Evolutionary conservation across 2,329 filamentous ascomycete genomes (phyloP).

Genomic region (Tolypocladium cylindrosporum): DNA sequence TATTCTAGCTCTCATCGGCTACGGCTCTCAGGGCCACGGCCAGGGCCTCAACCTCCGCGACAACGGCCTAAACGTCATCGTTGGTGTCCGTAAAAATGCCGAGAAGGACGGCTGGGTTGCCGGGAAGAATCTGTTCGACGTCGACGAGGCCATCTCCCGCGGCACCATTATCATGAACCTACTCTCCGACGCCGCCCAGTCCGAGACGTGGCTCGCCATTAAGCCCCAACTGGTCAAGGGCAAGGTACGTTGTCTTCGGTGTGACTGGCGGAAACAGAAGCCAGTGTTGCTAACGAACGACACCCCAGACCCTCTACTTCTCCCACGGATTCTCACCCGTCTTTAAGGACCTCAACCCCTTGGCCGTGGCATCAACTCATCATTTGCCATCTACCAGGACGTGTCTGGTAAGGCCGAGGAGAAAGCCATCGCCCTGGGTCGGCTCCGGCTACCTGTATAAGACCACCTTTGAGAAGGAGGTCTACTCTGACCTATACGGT

Average conservation of each 20-base stretch:
- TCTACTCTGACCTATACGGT: conserved; percentile 98
- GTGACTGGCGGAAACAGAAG: not conserved
- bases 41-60: conserved; percentile 99
- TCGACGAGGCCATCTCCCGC: conserved; percentile 88
- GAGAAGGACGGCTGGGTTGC: conserved; percentile 95
- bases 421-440: conserved; percentile 93
- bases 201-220: conserved; percentile 95
- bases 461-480: conserved; percentile 99
- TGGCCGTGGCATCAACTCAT: conserved; percentile 99
- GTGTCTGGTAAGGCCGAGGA: conserved; percentile 97
- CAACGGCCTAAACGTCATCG: conserved; percentile 98
- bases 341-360: conserved; percentile 98
- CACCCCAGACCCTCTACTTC: conserved; percentile 87
- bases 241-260: conserved; percentile 56
- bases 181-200: conserved; percentile 94
- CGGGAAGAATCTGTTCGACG: conserved; percentile 97
- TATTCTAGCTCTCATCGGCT: conserved; percentile 97
- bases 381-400: conserved; percentile 96
- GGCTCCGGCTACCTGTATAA: conserved; percentile 98
- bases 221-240: conserved; percentile 98
- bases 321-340: conserved; percentile 99
- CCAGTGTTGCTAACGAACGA: conserved; percentile 11
- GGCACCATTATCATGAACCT: conserved; percentile 99
- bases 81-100: conserved; percentile 99
- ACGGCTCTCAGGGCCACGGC: conserved; percentile 95